phyloP scores from a whole-genome alignment of 768 basidiomycete species.

The Chalciporus chontae region DNA sequence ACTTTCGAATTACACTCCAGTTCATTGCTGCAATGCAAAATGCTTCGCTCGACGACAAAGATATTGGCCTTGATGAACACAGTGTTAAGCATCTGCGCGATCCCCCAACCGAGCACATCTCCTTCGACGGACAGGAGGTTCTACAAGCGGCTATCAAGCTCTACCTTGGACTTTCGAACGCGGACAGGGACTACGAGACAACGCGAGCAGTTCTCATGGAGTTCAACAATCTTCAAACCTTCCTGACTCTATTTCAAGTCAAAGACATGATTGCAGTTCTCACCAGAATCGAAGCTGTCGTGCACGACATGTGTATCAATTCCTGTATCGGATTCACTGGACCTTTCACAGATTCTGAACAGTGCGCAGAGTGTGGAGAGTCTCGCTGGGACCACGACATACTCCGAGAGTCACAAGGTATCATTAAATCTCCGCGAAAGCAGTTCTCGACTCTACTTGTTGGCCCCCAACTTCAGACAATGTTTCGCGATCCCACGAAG shows the following conservation, averaged over 20 bases:
- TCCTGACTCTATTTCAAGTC: background rate
- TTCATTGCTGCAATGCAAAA: background rate
- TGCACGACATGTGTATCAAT: constrained; percentile 11
- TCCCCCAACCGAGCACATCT: background rate
- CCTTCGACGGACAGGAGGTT: background rate
- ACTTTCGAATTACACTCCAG: background rate
- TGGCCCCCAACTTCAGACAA: no score
- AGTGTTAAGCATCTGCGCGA: background rate
- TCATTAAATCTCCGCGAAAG: no score
- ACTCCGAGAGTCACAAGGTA: no score
- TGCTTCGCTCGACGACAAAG: background rate
- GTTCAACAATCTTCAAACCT: background rate
- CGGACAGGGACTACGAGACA: background rate
- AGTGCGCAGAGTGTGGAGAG: background rate
- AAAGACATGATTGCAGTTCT: constrained; percentile 1
- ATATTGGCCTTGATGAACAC: background rate
- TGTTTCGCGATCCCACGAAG: no score
- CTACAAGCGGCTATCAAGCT: background rate
- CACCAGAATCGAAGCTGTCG: no score
- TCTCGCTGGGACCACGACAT: background rate
- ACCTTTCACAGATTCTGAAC: constrained; percentile 1
- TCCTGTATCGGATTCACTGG: constrained; percentile 18
- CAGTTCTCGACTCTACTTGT: no score
- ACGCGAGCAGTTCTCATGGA: background rate
- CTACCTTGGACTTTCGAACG: background rate